Evolutionary conservation across 441 rosid genomes (phyloP).

Genomic region (Pelargonium cotyledonis): DNA sequence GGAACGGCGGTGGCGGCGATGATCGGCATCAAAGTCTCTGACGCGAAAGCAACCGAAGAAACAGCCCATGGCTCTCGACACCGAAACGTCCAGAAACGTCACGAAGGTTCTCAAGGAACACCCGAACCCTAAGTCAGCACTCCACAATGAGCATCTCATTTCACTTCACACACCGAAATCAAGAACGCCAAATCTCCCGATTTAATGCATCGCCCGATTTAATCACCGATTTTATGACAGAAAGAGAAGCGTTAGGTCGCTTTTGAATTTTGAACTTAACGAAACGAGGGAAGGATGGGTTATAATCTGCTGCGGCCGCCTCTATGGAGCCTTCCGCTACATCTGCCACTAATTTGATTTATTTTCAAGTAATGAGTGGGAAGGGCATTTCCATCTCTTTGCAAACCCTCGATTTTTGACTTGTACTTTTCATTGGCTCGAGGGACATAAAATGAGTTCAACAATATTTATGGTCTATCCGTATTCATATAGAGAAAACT

Average conservation of each 20-base stretch:
- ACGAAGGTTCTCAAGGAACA: neutral
- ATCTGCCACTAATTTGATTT: no score
- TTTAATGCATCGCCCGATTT: neutral
- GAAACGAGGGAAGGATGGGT: neutral
- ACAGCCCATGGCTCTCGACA: conserved; percentile 63
- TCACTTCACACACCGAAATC: neutral
- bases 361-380: no score
- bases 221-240: conserved; percentile 2
- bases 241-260: neutral
- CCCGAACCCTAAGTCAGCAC: neutral
- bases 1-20: conserved; percentile 32
- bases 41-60: conserved; percentile 70
- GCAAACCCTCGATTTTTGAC: no score
- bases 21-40: conserved; percentile 30
- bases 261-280: conserved; percentile 4
- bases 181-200: neutral
- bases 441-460: no score
- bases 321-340: neutral
- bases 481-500: no score
- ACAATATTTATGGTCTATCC: no score
- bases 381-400: no score
- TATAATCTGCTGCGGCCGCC: neutral
- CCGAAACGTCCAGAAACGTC: conserved; percentile 37
- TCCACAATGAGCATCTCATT: neutral
- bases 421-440: no score